Conservation (phyloP, 148 eudicot species). For the Vaccinium corymbosum region DNA sequence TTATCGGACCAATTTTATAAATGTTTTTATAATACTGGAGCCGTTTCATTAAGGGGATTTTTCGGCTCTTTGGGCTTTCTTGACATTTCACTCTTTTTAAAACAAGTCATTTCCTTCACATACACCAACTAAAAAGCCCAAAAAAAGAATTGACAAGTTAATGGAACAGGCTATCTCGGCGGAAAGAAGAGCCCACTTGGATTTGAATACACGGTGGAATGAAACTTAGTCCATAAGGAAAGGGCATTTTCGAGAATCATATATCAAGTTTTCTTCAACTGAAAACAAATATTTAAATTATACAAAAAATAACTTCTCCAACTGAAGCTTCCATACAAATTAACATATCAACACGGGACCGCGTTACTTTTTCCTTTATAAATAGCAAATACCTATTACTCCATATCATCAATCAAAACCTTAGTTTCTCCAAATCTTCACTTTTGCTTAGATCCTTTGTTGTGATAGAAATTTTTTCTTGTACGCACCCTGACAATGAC, state of each 20-base stretch:
- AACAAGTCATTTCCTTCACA: no score
- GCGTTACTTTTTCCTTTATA: not conserved
- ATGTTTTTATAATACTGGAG: no score
- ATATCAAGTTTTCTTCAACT: not conserved
- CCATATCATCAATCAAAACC: not conserved
- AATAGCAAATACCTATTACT: no score
- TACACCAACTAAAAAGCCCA: no score
- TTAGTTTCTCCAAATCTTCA: not conserved
- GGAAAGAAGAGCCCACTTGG: not conserved
- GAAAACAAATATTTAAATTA: not conserved
- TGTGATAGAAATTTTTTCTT: not conserved
- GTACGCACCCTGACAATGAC: constrained; percentile 1
- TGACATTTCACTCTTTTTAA: no score
- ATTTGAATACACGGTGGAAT: not conserved
- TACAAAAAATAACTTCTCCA: not conserved
- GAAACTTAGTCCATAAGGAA: not conserved
- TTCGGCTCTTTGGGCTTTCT: no score
- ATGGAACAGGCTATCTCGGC: no score
- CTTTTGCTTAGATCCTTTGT: no score
- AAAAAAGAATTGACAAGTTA: no score
- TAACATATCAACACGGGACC: not conserved
- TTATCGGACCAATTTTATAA: no score
- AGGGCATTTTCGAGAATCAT: not conserved
- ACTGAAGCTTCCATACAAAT: not conserved
- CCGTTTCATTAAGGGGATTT: no score